Evolutionary conservation across 805 yeast genomes (phyloP), one percentile per base, ranked within the genome.

Genomic region (Cyberlindnera amylophila): DNA sequence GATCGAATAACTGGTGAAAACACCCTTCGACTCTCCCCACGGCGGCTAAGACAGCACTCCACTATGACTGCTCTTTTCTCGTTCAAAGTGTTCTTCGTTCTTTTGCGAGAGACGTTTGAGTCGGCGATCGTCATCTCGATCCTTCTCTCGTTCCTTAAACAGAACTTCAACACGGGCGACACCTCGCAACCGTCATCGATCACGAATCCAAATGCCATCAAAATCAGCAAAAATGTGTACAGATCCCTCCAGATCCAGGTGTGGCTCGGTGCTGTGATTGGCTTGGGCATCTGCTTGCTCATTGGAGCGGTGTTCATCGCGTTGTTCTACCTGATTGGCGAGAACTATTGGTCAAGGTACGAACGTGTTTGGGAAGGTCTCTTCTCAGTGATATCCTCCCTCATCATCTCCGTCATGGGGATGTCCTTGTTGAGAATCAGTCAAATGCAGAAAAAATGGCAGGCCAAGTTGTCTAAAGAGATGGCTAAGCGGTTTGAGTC

Each of bases 81-180:
- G 49, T 69, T 69, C 47, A 70, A 70, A 31, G 82, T 89, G 45
- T 89, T 88, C 70, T 87, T 89, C 66, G 81, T 90, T 51, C 89
- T 89, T 41, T 81, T 91, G 63, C 82, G 99, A 72, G 99, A 91
- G 69, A 73, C 95, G 18, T 72, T 91, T 51, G 99, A 91, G 68
- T 96, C 97, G 12, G 81, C 91, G 34, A 78, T 91, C 50, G 87
- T 91, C 49, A 85, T 93, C 46, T 88, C 98, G 3, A 96, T 91
- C 35, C 72, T 91, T 47, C 72, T 91, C 45, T 95, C 98, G 14
- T 91, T 91, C 67, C 74, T 90, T 54, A 87, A 87, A 63, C 96
- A 89, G 66, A 87, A 95, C 52, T 75, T 90, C 51, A 95, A 51
- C 11, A 47, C 65, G 12, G 49, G 43, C 29, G 10, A 17, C n/a